Percentiles rank a stretch among this genome's conserved stretches.
phyloP scores from a whole-genome alignment of 2,329 filamentous ascomycete genomes.

The Colletotrichum viniferum region DNA sequence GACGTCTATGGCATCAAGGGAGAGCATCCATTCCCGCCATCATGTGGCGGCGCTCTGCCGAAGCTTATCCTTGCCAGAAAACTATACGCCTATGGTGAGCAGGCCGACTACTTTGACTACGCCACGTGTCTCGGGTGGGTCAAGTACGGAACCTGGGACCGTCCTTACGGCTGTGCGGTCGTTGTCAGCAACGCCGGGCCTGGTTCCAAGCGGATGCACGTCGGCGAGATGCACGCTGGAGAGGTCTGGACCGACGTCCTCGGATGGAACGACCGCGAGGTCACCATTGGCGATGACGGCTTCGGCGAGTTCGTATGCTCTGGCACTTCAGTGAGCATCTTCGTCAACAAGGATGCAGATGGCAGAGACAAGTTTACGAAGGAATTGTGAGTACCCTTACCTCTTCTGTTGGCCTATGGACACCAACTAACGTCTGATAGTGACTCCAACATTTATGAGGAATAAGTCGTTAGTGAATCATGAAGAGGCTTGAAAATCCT shows the following conservation, averaged over 20 bases:
- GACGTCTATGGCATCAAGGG: conserved; percentile 68
- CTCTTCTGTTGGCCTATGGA: background rate
- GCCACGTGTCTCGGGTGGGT: conserved; percentile 68
- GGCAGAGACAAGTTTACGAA: conserved; percentile 48
- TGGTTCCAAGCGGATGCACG: conserved; percentile 64
- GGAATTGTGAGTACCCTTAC: conserved; percentile 39
- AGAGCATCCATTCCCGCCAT: conserved; percentile 51
- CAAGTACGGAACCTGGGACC: conserved; percentile 49
- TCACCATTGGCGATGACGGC: conserved; percentile 64
- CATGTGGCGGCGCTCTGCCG: conserved; percentile 59
- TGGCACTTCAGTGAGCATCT: conserved; percentile 61
- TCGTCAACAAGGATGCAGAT: conserved; percentile 59
- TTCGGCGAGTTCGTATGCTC: conserved; percentile 63
- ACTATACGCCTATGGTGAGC: conserved; percentile 69
- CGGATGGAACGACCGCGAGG: conserved; percentile 57
- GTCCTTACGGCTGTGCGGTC: conserved; percentile 56
- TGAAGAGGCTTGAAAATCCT: background rate
- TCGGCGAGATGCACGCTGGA: conserved; percentile 62
- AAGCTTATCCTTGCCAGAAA: conserved; percentile 66
- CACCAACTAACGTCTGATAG: conserved; percentile 22
- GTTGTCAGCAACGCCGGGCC: conserved; percentile 59
- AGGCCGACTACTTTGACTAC: conserved; percentile 67
- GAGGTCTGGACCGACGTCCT: conserved; percentile 70
- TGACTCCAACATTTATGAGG: conserved; percentile 31
- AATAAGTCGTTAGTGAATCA: background rate